Evolutionary conservation across 2,329 filamentous ascomycete species (phyloP).

Genomic region (Sclerotinia nivalis): DNA sequence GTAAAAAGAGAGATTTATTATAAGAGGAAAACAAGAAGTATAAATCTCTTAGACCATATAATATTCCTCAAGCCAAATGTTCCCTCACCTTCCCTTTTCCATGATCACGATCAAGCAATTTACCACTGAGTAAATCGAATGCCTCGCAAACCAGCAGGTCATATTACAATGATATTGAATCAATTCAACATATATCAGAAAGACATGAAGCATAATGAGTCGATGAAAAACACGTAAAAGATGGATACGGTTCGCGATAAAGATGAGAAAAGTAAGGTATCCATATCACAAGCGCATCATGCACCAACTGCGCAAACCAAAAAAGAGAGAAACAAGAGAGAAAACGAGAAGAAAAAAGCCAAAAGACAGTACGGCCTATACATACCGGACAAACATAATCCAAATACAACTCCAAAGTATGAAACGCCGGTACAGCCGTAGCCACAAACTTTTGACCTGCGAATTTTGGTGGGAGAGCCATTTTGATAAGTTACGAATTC

Average conservation of each 20-base stretch:
- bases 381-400: slow-evolving; percentile 80
- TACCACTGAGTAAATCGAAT: neutral
- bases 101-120: too few species aligned
- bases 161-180: neutral
- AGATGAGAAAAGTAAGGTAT: too few species aligned
- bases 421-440: slow-evolving; percentile 47
- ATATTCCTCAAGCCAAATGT: neutral
- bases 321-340: neutral
- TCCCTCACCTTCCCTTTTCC: neutral
- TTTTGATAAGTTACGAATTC: slow-evolving; percentile 41
- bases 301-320: neutral
- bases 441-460: slow-evolving; percentile 65
- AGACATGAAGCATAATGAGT: too few species aligned
- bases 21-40: neutral
- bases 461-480: slow-evolving; percentile 78
- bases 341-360: neutral
- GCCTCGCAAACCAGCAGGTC: too few species aligned
- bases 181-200: too few species aligned
- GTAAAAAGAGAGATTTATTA: neutral
- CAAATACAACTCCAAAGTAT: slow-evolving; percentile 69
- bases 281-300: neutral
- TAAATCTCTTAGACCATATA: neutral
- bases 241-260: rapidly evolving
- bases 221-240: too few species aligned
- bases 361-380: neutral